Conservation (phyloP, 192 early-diverging fungal genomes). For the Funneliformis geosporum region DNA sequence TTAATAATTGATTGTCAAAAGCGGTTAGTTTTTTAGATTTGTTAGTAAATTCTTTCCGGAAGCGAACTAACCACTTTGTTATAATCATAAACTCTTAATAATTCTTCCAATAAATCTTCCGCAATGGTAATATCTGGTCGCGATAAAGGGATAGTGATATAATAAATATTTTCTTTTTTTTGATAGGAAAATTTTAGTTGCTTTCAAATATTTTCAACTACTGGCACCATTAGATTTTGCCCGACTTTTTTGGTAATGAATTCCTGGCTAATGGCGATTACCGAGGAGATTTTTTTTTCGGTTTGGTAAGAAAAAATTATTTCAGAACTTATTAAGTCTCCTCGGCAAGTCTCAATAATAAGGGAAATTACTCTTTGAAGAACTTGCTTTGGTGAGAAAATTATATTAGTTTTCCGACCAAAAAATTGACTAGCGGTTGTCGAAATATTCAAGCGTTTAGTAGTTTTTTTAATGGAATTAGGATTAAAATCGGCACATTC, state of each 20-base stretch:
- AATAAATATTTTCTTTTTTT: background rate
- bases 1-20: too few species aligned
- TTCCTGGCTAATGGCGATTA: background rate
- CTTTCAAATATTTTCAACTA: conserved; percentile 3
- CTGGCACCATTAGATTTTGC: background rate
- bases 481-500: background rate
- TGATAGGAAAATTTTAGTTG: background rate
- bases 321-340: background rate
- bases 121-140: background rate
- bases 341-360: background rate
- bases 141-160: background rate
- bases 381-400: background rate
- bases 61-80: background rate
- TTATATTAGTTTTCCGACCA: background rate
- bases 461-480: background rate
- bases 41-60: too few species aligned
- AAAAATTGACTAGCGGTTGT: background rate
- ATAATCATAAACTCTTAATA: conserved; percentile 23
- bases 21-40: too few species aligned
- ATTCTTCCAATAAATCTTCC: conserved; percentile 5
- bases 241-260: background rate
- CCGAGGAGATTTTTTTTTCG: background rate
- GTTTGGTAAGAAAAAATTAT: background rate
- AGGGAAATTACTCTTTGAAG: background rate
- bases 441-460: background rate